Evolutionary conservation across 1,284 basidiomycete species (phyloP).

Genomic region (Fomitopsis betulina): DNA sequence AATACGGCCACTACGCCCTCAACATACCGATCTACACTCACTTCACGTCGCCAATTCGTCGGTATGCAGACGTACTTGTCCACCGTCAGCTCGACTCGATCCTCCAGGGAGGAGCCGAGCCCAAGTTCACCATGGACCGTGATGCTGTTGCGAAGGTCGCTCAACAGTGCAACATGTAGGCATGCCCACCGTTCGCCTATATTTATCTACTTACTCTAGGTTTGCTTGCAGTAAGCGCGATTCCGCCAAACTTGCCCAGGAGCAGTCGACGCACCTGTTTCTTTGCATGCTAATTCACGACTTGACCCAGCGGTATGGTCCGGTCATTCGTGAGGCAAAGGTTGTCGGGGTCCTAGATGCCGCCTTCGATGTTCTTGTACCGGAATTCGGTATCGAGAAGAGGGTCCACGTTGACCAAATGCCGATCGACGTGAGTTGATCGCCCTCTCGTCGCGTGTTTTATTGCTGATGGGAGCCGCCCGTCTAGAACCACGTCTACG

Average conservation of each 20-base stretch:
- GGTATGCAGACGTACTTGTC: conserved; percentile 93
- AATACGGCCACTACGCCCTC: conserved; percentile 93
- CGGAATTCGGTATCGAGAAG: conserved; percentile 97
- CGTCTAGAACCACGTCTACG: conserved; percentile 83
- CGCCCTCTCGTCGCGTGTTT: background rate
- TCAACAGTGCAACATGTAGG: conserved; percentile 94
- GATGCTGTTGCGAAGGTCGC: conserved; percentile 97
- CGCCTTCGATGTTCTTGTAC: conserved; percentile 92
- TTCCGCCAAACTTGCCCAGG: conserved; percentile 88
- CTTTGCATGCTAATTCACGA: conserved; percentile 92
- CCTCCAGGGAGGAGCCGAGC: conserved; percentile 66
- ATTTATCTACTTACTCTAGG: conserved; percentile 4
- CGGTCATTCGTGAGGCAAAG: conserved; percentile 88
- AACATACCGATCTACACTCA: conserved; percentile 94
- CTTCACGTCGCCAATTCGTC: conserved; percentile 92
- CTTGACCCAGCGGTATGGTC: conserved; percentile 90
- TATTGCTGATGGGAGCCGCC: background rate
- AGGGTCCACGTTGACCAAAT: conserved; percentile 98
- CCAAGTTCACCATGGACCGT: conserved; percentile 94
- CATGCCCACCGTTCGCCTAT: conserved; percentile 11
- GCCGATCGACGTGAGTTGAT: conserved; percentile 79
- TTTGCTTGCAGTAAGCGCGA: conserved; percentile 69
- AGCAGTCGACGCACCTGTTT: conserved; percentile 94
- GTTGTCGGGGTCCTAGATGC: conserved; percentile 94
- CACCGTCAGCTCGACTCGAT: conserved; percentile 97